Evolutionary conservation across 2,329 filamentous ascomycete genomes (phyloP).

Genomic region (Ascochyta pisi): DNA sequence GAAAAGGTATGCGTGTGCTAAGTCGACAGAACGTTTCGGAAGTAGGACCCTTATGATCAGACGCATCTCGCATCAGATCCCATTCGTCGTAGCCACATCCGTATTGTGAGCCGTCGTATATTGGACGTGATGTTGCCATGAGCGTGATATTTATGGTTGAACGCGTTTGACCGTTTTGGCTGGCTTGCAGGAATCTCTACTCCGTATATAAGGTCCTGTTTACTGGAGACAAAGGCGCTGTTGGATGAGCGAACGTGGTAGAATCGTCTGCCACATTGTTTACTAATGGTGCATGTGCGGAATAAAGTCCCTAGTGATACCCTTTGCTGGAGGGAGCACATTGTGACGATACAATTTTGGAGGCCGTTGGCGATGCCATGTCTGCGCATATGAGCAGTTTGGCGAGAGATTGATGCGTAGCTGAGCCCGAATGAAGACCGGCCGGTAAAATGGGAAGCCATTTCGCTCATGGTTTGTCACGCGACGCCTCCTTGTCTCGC

Average conservation of each 20-base stretch:
- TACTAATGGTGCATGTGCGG: neutral
- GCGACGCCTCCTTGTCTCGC: constrained; percentile 36
- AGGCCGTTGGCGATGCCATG: neutral
- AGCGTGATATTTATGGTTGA: neutral
- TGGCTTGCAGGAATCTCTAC: neutral
- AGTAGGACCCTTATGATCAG: too few species aligned
- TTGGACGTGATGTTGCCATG: neutral
- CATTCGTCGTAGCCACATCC: neutral
- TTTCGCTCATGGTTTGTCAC: neutral
- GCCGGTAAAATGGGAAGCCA: neutral
- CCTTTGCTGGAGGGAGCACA: neutral
- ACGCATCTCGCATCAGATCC: too few species aligned
- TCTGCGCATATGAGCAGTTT: neutral
- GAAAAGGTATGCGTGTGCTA: neutral
- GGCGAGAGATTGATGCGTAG: neutral
- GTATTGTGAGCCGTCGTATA: neutral
- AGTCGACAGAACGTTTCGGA: too few species aligned
- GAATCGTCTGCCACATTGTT: neutral
- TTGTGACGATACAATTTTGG: neutral
- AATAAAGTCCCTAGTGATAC: neutral
- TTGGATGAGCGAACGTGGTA: neutral
- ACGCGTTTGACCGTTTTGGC: neutral
- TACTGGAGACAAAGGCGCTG: constrained; percentile 7
- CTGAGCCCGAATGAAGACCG: neutral
- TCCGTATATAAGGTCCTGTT: neutral